Conservation (phyloP, 306 rosid species). For the Mimosa bimucronata region DNA sequence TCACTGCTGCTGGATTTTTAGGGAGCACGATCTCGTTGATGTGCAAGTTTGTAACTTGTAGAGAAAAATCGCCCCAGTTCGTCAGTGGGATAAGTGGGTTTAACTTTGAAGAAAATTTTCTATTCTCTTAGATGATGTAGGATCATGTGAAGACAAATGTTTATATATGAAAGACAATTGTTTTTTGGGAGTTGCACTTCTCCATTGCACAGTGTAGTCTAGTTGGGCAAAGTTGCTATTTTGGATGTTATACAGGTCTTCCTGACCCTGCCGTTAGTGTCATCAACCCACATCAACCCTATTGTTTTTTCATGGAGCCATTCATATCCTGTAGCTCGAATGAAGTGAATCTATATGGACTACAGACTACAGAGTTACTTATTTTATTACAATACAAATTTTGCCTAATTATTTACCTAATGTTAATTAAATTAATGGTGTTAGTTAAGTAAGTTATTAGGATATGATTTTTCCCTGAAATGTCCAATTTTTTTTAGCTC, state of each 20-base stretch:
- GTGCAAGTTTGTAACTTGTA: slow-evolving; percentile 12
- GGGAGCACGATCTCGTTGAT: slow-evolving; percentile 34
- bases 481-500: too few relatives aligned
- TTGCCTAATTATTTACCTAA: too few relatives aligned
- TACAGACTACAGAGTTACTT: too few relatives aligned
- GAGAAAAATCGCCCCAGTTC: slow-evolving; percentile 32
- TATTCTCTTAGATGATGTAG: slow-evolving; percentile 32
- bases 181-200: slow-evolving; percentile 29
- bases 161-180: slow-evolving; percentile 21
- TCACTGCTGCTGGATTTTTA: slow-evolving; percentile 40
- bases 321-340: too few relatives aligned
- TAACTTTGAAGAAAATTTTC: slow-evolving; percentile 24
- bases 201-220: slow-evolving; percentile 36
- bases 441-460: too few relatives aligned
- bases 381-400: too few relatives aligned
- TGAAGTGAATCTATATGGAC: too few relatives aligned
- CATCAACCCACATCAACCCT: too few relatives aligned
- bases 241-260: slow-evolving; percentile 13
- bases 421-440: too few relatives aligned
- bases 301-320: too few relatives aligned
- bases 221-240: slow-evolving; percentile 30
- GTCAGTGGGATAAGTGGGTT: slow-evolving; percentile 36
- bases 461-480: too few relatives aligned
- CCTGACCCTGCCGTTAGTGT: slow-evolving; percentile 21
- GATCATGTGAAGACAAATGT: slow-evolving; percentile 35